phyloP scores from a whole-genome alignment of 805 yeast genomes.

The Starmerella khaoyaiensis region DNA sequence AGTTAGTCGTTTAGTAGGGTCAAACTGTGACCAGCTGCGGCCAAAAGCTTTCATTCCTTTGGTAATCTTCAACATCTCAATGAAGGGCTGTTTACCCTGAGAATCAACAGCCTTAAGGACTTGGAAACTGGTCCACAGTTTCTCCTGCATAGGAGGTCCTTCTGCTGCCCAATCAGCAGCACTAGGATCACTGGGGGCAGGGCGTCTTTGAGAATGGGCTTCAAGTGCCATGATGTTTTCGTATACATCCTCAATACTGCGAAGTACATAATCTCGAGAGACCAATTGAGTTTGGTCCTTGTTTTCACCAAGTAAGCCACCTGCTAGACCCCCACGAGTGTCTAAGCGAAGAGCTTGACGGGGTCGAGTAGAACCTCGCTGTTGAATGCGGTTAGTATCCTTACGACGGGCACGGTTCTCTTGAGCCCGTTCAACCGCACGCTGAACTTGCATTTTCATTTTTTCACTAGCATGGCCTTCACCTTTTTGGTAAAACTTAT shows the following conservation, averaged over 20 bases:
- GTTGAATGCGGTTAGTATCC: not conserved
- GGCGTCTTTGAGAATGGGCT: slow-evolving; percentile 50
- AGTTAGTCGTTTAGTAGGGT: slow-evolving; percentile 62
- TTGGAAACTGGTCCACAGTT: slow-evolving; percentile 67
- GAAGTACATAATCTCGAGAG: slow-evolving; percentile 40
- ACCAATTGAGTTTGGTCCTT: slow-evolving; percentile 22
- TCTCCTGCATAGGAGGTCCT: slow-evolving; percentile 24
- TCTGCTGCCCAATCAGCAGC: slow-evolving; percentile 27
- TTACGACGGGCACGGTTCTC: slow-evolving; percentile 10
- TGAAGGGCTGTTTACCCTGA: slow-evolving; percentile 49
- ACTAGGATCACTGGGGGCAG: slow-evolving; percentile 27
- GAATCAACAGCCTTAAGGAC: slow-evolving; percentile 29
- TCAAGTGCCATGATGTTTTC: slow-evolving; percentile 67
- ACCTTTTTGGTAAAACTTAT: slow-evolving; percentile 65
- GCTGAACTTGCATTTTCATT: slow-evolving; percentile 96
- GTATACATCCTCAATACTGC: slow-evolving; percentile 65
- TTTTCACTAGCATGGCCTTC: slow-evolving; percentile 36
- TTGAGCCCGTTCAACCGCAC: slow-evolving; percentile 90
- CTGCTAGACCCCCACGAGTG: slow-evolving; percentile 23
- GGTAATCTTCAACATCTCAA: slow-evolving; percentile 67
- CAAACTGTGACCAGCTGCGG: slow-evolving; percentile 71
- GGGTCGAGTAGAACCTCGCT: slow-evolving; percentile 13
- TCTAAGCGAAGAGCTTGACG: slow-evolving; percentile 24
- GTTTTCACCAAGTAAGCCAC: slow-evolving; percentile 26
- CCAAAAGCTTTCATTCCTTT: slow-evolving; percentile 84